Base-by-base conservation (phyloP, 129 eudicot genomes). In the Arctium minus region DNA sequence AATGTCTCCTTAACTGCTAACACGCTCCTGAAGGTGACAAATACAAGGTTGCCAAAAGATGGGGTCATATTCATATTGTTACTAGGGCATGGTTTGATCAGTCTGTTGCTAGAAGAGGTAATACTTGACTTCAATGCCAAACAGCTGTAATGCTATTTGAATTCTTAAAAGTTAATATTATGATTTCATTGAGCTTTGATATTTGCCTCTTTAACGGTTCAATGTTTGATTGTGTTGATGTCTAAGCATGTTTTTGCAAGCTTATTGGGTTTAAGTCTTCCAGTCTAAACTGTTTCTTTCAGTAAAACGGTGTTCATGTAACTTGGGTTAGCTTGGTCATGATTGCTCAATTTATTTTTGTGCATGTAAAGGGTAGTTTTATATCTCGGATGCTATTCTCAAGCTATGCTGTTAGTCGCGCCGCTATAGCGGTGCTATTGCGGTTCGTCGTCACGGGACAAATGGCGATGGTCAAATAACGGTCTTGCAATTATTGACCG, bases 11-110 rank as follows among this genome's bases (percentile, higher is more conserved):
- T 93, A 85, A 91, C 90, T 76, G 42, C 77, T 39, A 86, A 42
- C 87, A 96, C 84, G 89, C 90, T 82, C 94, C 99, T 81, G 95
- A 93, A 93, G 95, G 99, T 89, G 99, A 96, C 88, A 96, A 96
- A 84, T 96, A 83, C 84, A 93, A 86, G 87, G 98, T 93, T 91
- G 97, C 99, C 35, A 87, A 78, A 87, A 87, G 75, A 86, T 96
- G 99, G 99, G 97, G 99, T 71, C 86, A 85, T 85, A 87, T 91
- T 81, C 70, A 74, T 78, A 88, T 91, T 78, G 91, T 96, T 70
- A 85, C 85, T 10, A 89, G 87, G 84, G 86, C 89, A 83, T 96
- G 99, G 99, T 90, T 91, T 83, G 88, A 90, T n/a, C 98, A 93
- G 67, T 96, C 97, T 46, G 87, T 93, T 88, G 91, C 94, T 62